These are phyloP conservation scores for Geosmithia putterillii DNA, from an alignment of 2,329 filamentous ascomycete genomes.

Conservation along the genomic window DNA sequence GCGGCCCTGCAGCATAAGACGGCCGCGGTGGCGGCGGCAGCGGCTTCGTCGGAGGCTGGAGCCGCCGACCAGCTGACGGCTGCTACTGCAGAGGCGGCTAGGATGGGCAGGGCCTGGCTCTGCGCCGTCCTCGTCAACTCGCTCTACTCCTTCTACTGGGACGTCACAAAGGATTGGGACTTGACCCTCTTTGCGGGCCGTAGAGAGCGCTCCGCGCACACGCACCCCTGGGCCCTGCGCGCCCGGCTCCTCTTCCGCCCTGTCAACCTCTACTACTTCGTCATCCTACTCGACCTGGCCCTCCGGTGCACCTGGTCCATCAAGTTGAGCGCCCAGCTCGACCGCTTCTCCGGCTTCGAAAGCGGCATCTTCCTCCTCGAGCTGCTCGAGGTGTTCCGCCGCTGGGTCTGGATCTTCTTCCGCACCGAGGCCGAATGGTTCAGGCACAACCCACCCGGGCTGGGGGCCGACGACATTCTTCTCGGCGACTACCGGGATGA, in stretches of 20 bases:
- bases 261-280: conserved; percentile 67
- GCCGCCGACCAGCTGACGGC: no score
- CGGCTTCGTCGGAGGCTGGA: conserved; percentile 5
- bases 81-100: not conserved
- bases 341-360: conserved; percentile 78
- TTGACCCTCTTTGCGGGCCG: conserved; percentile 62
- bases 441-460: conserved; percentile 36
- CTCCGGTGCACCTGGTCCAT: conserved; percentile 85
- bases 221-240: conserved; percentile 68
- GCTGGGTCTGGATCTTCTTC: conserved; percentile 98
- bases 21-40: conserved; percentile 26
- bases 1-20: conserved; percentile 57
- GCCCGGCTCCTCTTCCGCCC: conserved; percentile 60
- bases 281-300: conserved; percentile 65
- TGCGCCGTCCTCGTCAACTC: conserved; percentile 70
- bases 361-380: conserved; percentile 81
- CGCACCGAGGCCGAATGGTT: conserved; percentile 90
- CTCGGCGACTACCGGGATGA: conserved; percentile 49
- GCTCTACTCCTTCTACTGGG: conserved; percentile 97
- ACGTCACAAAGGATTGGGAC: conserved; percentile 94
- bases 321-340: conserved; percentile 71
- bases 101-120: conserved; percentile 50
- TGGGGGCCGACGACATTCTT: conserved; percentile 58
- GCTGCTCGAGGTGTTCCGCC: conserved; percentile 70
- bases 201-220: conserved; percentile 43